Evolutionary conservation across 176 grass and related monocot genomes (phyloP).

Genomic region (Paspalum vaginatum): DNA sequence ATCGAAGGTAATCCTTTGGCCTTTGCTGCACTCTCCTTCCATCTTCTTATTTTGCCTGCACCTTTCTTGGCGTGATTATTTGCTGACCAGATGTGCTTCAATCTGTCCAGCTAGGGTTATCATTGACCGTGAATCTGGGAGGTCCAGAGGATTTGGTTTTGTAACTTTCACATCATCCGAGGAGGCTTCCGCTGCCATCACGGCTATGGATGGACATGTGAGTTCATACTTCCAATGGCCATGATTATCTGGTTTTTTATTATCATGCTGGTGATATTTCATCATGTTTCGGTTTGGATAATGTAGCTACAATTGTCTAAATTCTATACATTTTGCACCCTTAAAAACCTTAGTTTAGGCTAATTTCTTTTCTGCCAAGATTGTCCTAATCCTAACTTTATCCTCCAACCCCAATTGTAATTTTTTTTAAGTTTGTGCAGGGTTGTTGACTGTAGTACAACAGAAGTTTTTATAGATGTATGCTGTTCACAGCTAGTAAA

Average conservation of each 20-base stretch:
- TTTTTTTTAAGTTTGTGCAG: too few relatives aligned
- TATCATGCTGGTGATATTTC: neutral
- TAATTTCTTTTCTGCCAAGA: neutral
- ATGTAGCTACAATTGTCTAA: neutral
- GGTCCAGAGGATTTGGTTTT: slow-evolving; percentile 98
- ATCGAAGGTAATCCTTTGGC: slow-evolving; percentile 49
- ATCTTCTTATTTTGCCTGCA: neutral
- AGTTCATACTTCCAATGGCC: neutral
- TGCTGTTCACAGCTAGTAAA: neutral
- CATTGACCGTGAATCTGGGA: slow-evolving; percentile 72
- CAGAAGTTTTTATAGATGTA: neutral
- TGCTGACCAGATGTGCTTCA: neutral
- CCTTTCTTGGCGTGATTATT: neutral
- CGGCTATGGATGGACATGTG: slow-evolving; percentile 84
- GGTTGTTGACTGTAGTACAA: neutral
- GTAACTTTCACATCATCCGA: slow-evolving; percentile 75
- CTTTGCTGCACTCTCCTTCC: too few relatives aligned
- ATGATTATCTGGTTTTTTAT: neutral
- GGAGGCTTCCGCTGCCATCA: slow-evolving; percentile 83
- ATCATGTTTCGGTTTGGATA: neutral
- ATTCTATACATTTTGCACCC: neutral
- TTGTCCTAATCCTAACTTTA: too few relatives aligned
- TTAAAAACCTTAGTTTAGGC: neutral
- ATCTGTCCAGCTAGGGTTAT: slow-evolving; percentile 78
- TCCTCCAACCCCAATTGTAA: too few relatives aligned